Evolutionary conservation across 2,329 filamentous ascomycete species (phyloP).

Genomic region (Pochonia chlamydosporia): DNA sequence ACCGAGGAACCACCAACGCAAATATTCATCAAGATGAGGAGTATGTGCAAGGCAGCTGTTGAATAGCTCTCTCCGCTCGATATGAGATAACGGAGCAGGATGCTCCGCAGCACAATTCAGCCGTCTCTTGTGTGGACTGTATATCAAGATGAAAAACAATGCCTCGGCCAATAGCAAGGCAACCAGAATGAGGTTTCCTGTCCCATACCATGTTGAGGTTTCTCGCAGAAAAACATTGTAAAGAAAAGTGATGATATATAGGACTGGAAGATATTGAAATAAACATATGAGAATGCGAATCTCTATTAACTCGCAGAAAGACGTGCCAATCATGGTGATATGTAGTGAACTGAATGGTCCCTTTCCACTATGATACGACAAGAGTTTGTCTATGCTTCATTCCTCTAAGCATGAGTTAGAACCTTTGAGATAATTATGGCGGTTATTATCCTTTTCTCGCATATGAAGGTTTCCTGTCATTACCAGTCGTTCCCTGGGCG

Average conservation of each 20-base stretch:
- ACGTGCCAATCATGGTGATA: constrained; percentile 30
- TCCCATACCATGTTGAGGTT: background rate
- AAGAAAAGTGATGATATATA: constrained; percentile 28
- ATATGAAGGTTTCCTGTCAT: too few species aligned
- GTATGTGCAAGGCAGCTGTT: constrained; percentile 49
- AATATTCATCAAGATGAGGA: constrained; percentile 48
- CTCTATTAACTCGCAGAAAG: constrained; percentile 32
- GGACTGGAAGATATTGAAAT: constrained; percentile 37
- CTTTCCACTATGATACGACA: too few species aligned
- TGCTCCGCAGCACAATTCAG: constrained; percentile 33
- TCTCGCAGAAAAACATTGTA: constrained; percentile 13
- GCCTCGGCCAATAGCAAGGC: constrained; percentile 32
- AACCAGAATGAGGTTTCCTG: constrained; percentile 15
- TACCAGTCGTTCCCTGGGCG: too few species aligned
- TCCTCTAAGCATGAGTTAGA: too few species aligned
- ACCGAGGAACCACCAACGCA: constrained; percentile 62
- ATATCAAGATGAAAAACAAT: constrained; percentile 36
- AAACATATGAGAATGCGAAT: constrained; percentile 39
- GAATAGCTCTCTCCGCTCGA: constrained; percentile 51
- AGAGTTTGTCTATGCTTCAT: too few species aligned
- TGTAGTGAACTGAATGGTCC: too few species aligned
- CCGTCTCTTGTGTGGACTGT: constrained; percentile 33
- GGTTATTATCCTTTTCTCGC: too few species aligned
- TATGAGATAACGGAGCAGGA: constrained; percentile 33
- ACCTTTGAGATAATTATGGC: too few species aligned